Conservation (phyloP, 2,329 filamentous ascomycete genomes). For the Trichoderma simmonsii region DNA sequence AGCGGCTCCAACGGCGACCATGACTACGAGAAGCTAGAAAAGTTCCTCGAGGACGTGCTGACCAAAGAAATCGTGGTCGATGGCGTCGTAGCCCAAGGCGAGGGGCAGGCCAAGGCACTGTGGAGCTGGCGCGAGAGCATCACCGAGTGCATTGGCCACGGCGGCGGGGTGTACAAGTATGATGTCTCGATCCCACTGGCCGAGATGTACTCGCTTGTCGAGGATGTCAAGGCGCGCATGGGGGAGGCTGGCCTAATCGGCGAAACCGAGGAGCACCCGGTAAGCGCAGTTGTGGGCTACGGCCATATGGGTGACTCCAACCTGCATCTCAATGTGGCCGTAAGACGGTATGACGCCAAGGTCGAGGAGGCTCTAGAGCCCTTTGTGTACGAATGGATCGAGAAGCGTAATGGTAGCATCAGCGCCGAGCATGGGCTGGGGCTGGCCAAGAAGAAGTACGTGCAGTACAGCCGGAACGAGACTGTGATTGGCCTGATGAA, state of each 20-base stretch:
- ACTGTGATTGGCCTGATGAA: constrained; percentile 90
- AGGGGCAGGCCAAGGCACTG: constrained; percentile 79
- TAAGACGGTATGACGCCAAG: constrained; percentile 76
- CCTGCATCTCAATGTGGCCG: constrained; percentile 86
- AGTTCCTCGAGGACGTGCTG: constrained; percentile 91
- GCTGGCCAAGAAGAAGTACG: constrained; percentile 91
- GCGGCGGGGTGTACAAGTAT: constrained; percentile 97
- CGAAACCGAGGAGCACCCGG: constrained; percentile 70
- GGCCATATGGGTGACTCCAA: constrained; percentile 98
- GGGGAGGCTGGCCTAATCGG: constrained; percentile 72
- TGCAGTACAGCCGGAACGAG: constrained; percentile 86
- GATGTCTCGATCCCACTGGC: constrained; percentile 89
- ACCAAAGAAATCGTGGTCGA: constrained; percentile 80
- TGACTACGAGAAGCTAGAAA: constrained; percentile 85
- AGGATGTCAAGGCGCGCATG: constrained; percentile 74
- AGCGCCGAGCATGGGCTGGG: constrained; percentile 95
- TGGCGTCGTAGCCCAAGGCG: constrained; percentile 88
- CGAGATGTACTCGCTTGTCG: constrained; percentile 85
- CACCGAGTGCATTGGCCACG: constrained; percentile 82
- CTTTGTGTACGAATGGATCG: constrained; percentile 97
- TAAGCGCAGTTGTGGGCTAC: constrained; percentile 89
- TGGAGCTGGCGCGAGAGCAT: constrained; percentile 96
- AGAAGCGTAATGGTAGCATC: constrained; percentile 83
- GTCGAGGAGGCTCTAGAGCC: constrained; percentile 89
- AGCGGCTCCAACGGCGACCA: constrained; percentile 93